Base-by-base conservation (phyloP, 495 filamentous ascomycete species). In the Penicillium cataractarum region DNA sequence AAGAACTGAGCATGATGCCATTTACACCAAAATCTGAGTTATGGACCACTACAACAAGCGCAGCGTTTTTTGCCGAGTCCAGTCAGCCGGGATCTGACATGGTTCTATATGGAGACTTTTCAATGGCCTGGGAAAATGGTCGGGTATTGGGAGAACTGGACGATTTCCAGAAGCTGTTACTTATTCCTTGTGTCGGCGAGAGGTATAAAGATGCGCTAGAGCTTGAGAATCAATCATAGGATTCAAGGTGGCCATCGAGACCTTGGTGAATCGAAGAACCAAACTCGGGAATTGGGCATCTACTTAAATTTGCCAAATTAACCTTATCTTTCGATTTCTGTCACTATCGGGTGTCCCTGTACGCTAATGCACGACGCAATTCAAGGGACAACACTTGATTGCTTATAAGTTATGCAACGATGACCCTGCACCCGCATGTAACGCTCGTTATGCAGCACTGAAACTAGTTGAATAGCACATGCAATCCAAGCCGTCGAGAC, bases 31-130 rank as follows among this genome's bases (percentile, higher is more conserved):
- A 5, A 1, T 6, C 22, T 17, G 6, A 17, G 4, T 31, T 66
- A 8, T 62, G 64, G 64, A 39, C 57, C 7, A 6, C 22, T 3
- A 55, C 4, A 10, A 35, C 58, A 32, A 40, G 32, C 55, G 39
- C 54, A 15, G 50, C 58, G 19, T 65, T 58, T 58, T 42, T 54
- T n/a, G 27, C n/a, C 8, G 46, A 62, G 29, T 53, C 26, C 2
- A 21, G 15, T 24, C 32, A 24, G 31, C 10, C 8, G 26, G 21
- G 26, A 53, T 61, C 35, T 13, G 10, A 57, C 13, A 19, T 31
- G 12, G 54, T 65, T 12, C 37, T 65, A 10, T 65, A 65, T 54
- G 58, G 58, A 4, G 58, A 61, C 4, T 65, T 65, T 9, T 44
- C 63, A 33, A 40, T 13, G 27, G 58, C 52, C 32, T 65, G 52